Base-by-base conservation (phyloP, 352 stramenopile genomes). In the Phytophthora crassamura region DNA sequence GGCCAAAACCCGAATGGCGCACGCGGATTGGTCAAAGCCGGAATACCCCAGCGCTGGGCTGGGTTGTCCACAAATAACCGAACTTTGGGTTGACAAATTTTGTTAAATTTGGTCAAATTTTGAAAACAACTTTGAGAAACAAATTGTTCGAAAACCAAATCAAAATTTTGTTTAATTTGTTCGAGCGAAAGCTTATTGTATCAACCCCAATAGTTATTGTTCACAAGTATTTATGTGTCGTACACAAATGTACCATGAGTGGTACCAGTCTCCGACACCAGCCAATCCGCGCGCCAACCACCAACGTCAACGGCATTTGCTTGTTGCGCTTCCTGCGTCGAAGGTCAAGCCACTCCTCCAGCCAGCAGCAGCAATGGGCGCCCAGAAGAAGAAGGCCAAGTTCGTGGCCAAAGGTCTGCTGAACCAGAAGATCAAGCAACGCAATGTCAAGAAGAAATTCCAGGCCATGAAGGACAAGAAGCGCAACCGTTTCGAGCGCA, bases 351-450 rank as follows among this genome's bases (percentile, higher is more conserved):
- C 25, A 30, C 25, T 30, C 25, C 25, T 30, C 25, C 25, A 30
- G 25, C 25, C 28, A 48, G 11, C 57, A 67, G 39, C 42, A 68
- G 62, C 36, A 50, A 89, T 88, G 80, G 83, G 81, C 40, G 71
- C 76, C 34, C 68, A 77, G 61, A 95, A 95, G 82, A 95, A 95
- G 84, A 93, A 93, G 71, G 78, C 85, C 53, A 95, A 95, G 74
- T 95, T 95, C 67, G 89, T 95, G 58, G 83, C 84, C 43, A 95
- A 95, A 64, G 87, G 87, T 28, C 67, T 93, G 63, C 54, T 95
- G 55, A 59, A 66, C 56, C 63, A 86, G 57, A 93, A 93, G 79
- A 82, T 95, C 76, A 88, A 91, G 72, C 82, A 93, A 76, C 85
- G 85, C 80, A 95, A 95, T 78, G 74, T 73, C 16, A 90, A 89